Evolutionary conservation across 2,329 filamentous ascomycete species (phyloP).

Genomic region (Endocalyx cinctus): DNA sequence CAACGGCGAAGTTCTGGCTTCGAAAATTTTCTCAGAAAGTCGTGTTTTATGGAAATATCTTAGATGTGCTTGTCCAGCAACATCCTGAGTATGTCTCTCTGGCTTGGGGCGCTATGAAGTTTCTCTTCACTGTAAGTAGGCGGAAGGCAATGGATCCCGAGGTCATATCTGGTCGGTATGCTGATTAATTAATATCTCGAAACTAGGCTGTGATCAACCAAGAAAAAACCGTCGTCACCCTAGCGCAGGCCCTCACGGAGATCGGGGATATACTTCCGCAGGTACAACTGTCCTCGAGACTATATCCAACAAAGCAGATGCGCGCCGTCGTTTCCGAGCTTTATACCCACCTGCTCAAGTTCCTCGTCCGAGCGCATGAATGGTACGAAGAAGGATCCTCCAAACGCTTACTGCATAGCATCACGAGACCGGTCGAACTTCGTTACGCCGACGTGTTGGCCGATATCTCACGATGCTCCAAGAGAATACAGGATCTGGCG

Average conservation of each 20-base stretch:
- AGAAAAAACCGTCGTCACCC: too few relatives aligned
- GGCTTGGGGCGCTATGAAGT: conserved; percentile 25
- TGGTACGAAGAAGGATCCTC: neutral
- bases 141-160: too few relatives aligned
- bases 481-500: neutral
- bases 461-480: neutral
- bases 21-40: neutral
- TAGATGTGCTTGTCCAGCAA: conserved; percentile 14
- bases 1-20: too few relatives aligned
- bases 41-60: conserved; percentile 2
- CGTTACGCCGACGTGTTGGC: neutral
- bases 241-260: neutral
- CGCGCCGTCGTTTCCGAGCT: neutral
- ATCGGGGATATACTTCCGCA: neutral
- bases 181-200: too few relatives aligned
- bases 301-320: neutral
- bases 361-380: neutral
- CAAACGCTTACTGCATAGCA: neutral
- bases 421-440: neutral
- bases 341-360: neutral
- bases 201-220: too few relatives aligned
- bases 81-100: conserved; percentile 26
- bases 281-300: neutral
- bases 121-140: conserved; percentile 17
- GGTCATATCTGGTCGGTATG: too few relatives aligned